Evolutionary conservation across 225 moss, liverwort and hornwort species (phyloP).

Genomic region (Straminergon stramineum): DNA sequence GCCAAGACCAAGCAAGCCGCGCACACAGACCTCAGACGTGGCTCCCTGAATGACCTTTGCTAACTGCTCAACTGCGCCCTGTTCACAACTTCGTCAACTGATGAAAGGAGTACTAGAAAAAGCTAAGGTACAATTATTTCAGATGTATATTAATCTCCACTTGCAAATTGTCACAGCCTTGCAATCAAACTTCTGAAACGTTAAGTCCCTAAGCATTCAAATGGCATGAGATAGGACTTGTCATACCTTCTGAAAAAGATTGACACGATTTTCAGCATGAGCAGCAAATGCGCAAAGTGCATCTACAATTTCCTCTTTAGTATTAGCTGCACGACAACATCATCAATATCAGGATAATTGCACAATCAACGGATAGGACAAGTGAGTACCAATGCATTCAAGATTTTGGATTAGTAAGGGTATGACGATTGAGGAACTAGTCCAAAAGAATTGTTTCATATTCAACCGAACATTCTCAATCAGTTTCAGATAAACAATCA

Average conservation of each 20-base stretch:
- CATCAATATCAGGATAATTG: neutral
- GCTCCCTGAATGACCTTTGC: slow-evolving; percentile 38
- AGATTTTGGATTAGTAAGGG: neutral
- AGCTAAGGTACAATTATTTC: neutral
- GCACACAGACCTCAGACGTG: slow-evolving; percentile 40
- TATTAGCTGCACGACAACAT: slow-evolving; percentile 13
- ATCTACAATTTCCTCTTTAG: slow-evolving; percentile 44
- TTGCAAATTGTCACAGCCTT: neutral
- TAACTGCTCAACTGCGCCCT: slow-evolving; percentile 53
- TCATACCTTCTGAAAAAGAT: slow-evolving; percentile 36
- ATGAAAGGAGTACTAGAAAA: neutral
- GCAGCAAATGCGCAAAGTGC: slow-evolving; percentile 50
- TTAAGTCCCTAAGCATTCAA: neutral
- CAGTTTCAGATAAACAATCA: slow-evolving; percentile 1
- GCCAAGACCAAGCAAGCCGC: slow-evolving; percentile 45
- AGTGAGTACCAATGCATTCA: neutral
- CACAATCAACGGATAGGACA: neutral
- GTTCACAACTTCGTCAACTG: slow-evolving; percentile 6
- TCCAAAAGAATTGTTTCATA: neutral
- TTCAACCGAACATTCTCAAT: neutral
- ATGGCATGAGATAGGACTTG: neutral
- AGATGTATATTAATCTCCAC: neutral
- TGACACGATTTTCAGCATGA: slow-evolving; percentile 27
- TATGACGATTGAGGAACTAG: neutral
- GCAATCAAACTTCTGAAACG: neutral